Base-by-base conservation (phyloP, 2,329 filamentous ascomycete species). In the Colletotrichum spaethianum region DNA sequence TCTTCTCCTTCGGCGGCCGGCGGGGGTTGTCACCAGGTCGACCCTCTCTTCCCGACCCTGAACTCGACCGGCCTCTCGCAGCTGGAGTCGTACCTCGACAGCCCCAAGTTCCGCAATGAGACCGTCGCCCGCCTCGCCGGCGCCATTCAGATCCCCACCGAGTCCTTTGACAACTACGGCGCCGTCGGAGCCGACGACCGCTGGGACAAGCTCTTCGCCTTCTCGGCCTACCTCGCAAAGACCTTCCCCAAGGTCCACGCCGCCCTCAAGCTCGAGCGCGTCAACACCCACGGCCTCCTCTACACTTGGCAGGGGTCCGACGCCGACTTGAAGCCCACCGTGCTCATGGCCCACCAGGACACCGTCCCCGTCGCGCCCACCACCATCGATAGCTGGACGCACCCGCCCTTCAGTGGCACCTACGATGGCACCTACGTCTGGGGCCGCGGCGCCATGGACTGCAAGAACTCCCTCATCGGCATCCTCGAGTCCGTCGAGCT, bases 291-390 rank as follows among this genome's bases (percentile, higher is more conserved):
- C 76, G 90, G 87, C 3, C 80, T 91, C 53, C 77, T 92, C 38
- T 91, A 87, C 76, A 90, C 88, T 2, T 89, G 89, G 86, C 73
- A 85, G 48, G 90, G 90, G 4, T 83, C 81, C 8, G 82, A 90
- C 44, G 71, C 78, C 2, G 78, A 76, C 1, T 79, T 90, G 46
- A 89, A 88, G 78, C 89, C 90, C 0, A 85, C 87, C 4, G 80
- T 92, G 28, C 81, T 92, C 46, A 88, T 91, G 83, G 90, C 89
- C 1, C 90, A 92, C 78, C 89, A 91, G 77, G 91, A 92, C 77
- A 89, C 91, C 11, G 90, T 93, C 2, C 90, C 90, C 2, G 89
- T 90, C 0, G 83, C 84, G 2, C 82, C 85, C 7, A 82, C 86
- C 5, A 88, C 86, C 0, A 74, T 85, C 12, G 74, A 75, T 3